phyloP scores from a whole-genome alignment of 768 basidiomycete genomes.

The Naganishia vishniacii region DNA sequence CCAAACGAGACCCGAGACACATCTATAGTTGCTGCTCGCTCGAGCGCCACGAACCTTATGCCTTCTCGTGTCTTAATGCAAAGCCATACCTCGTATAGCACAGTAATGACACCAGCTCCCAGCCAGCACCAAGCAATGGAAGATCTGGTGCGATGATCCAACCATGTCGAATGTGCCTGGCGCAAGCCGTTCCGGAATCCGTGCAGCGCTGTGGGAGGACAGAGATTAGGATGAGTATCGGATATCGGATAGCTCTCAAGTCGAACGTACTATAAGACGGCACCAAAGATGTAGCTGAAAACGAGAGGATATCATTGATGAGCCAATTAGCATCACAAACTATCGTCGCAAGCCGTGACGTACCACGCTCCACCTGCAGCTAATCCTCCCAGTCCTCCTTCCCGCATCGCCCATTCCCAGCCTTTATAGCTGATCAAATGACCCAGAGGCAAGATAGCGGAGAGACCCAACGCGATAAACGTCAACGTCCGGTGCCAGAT shows the following conservation, averaged over 20 bases:
- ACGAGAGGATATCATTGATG: neutral
- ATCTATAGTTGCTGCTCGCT: too few relatives aligned
- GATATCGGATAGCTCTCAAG: slow-evolving; percentile 22
- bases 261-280: slow-evolving; percentile 68
- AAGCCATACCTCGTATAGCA: slow-evolving; percentile 41
- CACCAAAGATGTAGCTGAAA: slow-evolving; percentile 64
- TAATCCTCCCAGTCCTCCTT: slow-evolving; percentile 69
- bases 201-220: slow-evolving; percentile 60
- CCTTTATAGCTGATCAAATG: slow-evolving; percentile 64
- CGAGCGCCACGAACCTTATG: too few relatives aligned
- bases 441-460: slow-evolving; percentile 62
- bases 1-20: too few relatives aligned
- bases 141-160: slow-evolving; percentile 80
- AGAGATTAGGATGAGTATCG: slow-evolving; percentile 32
- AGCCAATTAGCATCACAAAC: neutral
- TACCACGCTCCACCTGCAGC: slow-evolving; percentile 60
- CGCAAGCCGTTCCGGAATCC: slow-evolving; percentile 68
- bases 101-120: slow-evolving; percentile 40
- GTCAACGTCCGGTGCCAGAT: slow-evolving; percentile 69
- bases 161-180: slow-evolving; percentile 77
- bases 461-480: slow-evolving; percentile 72
- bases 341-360: too few relatives aligned
- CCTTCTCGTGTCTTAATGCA: too few relatives aligned
- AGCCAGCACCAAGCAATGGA: slow-evolving; percentile 66
- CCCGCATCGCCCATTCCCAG: slow-evolving; percentile 54